phyloP scores from a whole-genome alignment of 1,284 basidiomycete genomes.

The Leccinum subatratum region DNA sequence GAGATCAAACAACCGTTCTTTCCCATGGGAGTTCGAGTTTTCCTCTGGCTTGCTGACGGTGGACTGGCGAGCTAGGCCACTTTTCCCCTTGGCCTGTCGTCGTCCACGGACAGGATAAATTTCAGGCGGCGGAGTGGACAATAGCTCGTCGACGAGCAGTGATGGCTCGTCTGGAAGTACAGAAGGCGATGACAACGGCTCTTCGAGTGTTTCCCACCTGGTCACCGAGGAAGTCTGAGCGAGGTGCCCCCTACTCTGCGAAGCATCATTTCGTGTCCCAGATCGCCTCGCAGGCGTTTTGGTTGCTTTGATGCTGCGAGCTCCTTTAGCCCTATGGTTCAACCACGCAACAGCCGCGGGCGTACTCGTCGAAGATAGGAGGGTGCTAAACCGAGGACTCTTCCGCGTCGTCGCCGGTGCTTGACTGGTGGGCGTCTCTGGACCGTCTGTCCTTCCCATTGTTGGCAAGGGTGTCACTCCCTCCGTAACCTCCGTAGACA shows the following conservation, averaged over 20 bases:
- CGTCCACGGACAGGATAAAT: background rate
- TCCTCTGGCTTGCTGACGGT: background rate
- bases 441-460: conserved; percentile 4
- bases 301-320: conserved; percentile 2
- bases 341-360: conserved; percentile 7
- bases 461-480: conserved; percentile 5
- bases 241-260: background rate
- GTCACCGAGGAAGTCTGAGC: conserved; percentile 15
- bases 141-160: conserved; percentile 37
- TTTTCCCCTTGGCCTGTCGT: conserved; percentile 7
- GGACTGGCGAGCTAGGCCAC: conserved; percentile 3
- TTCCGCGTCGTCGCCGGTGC: conserved; percentile 14
- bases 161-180: conserved; percentile 19
- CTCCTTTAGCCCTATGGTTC: conserved; percentile 7
- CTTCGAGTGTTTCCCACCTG: conserved; percentile 28
- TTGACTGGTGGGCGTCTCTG: conserved; percentile 10
- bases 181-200: conserved; percentile 21
- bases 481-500: conserved; percentile 3
- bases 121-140: conserved; percentile 29
- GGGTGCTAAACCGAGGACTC: conserved; percentile 12
- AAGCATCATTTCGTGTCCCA: background rate
- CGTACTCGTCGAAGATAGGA: conserved; percentile 10
- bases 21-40: conserved; percentile 11
- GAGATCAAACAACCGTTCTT: conserved; percentile 39
- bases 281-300: conserved; percentile 18